These are phyloP conservation scores for Fabrea salina DNA, from an alignment of 169 alveolate species.

Conservation along the genomic window DNA sequence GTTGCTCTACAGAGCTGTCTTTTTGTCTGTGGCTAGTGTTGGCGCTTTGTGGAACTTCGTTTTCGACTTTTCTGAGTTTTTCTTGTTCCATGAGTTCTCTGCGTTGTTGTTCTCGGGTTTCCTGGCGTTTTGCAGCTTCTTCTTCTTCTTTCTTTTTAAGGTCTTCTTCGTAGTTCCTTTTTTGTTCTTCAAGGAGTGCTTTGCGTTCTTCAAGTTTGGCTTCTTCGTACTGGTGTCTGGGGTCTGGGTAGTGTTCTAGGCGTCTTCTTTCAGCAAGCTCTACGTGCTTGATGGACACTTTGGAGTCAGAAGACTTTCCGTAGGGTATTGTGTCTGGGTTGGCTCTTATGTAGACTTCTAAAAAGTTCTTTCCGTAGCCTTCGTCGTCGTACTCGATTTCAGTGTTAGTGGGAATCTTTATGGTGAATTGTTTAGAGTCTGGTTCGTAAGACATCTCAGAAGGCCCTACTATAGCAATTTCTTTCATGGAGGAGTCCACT, in stretches of 20 bases:
- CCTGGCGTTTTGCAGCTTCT: conserved; percentile 59
- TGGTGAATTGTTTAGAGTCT: conserved; percentile 31
- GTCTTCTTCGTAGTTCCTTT: conserved; percentile 39
- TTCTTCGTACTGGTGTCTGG: conserved; percentile 75
- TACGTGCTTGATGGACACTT: conserved; percentile 70
- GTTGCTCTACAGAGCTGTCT: conserved; percentile 50
- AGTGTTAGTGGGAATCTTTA: neutral
- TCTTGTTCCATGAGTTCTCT: conserved; percentile 53
- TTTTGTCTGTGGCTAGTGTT: conserved; percentile 40
- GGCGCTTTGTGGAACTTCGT: conserved; percentile 37
- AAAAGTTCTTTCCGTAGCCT: conserved; percentile 58
- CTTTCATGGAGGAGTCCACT: conserved; percentile 51
- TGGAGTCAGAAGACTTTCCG: conserved; percentile 62
- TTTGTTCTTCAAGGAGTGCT: conserved; percentile 51
- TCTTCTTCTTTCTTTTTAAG: conserved; percentile 49
- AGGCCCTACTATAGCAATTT: conserved; percentile 52
- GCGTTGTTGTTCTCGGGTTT: conserved; percentile 52
- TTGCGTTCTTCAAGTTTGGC: conserved; percentile 61
- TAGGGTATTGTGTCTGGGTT: conserved; percentile 80
- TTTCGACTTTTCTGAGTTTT: conserved; percentile 41
- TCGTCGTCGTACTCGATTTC: conserved; percentile 50
- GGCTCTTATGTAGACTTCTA: conserved; percentile 80
- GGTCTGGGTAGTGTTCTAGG: conserved; percentile 76
- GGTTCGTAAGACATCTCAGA: conserved; percentile 32
- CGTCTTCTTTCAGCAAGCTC: conserved; percentile 71